These are phyloP conservation scores for Discostella stelligeroides DNA, from an alignment of 108 stramenopile species.

Conservation along the genomic window DNA sequence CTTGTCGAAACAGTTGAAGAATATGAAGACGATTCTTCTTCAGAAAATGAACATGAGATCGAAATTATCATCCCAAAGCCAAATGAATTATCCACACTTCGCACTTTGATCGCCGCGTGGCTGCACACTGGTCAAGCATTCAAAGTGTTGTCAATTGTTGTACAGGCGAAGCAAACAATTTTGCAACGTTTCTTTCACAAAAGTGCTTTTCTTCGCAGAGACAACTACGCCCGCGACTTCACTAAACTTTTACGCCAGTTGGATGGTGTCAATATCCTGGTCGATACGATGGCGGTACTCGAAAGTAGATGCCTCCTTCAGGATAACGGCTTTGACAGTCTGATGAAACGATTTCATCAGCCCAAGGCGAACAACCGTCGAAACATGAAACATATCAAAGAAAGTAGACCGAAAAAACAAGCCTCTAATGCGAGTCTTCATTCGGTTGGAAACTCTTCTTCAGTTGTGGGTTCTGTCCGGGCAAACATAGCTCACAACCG, in stretches of 20 bases:
- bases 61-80: constrained; percentile 44
- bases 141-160: constrained; percentile 57
- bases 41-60: constrained; percentile 17
- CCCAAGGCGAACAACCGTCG: constrained; percentile 3
- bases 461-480: constrained; percentile 37
- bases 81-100: constrained; percentile 68
- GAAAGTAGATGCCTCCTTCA: constrained; percentile 51
- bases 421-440: constrained; percentile 5
- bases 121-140: constrained; percentile 82
- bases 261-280: constrained; percentile 76
- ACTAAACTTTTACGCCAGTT: constrained; percentile 57
- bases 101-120: constrained; percentile 86
- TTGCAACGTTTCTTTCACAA: constrained; percentile 66
- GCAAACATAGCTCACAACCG: constrained; percentile 46
- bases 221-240: constrained; percentile 51
- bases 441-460: not conserved
- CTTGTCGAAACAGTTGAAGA: constrained; percentile 26
- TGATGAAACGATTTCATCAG: constrained; percentile 28
- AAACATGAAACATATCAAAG: constrained; percentile 11
- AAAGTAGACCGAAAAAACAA: constrained; percentile 7
- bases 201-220: constrained; percentile 61
- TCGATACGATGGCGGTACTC: constrained; percentile 74
- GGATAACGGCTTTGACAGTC: constrained; percentile 26
- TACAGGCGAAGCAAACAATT: constrained; percentile 53
- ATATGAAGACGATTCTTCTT: constrained; percentile 34